phyloP scores from a whole-genome alignment of 441 rosid species.

The Bruguiera hainesii region DNA sequence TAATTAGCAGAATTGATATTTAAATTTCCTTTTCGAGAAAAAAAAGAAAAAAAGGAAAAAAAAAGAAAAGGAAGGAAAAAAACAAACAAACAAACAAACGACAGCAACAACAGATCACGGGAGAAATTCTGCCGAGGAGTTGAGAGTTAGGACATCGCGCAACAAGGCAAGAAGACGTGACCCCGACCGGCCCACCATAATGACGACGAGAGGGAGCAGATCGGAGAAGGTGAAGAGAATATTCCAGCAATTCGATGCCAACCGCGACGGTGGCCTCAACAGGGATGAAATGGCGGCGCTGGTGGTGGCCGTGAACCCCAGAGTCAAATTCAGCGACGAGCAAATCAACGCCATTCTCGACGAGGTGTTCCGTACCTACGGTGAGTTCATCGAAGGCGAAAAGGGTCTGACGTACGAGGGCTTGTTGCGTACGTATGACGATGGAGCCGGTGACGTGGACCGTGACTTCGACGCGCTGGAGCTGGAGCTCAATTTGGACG shows the following conservation, averaged over 20 bases:
- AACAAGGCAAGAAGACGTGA: too few relatives aligned
- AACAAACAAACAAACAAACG: too few relatives aligned
- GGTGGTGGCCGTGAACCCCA: slow-evolving; percentile 89
- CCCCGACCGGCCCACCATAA: slow-evolving; percentile 4
- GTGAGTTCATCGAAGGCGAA: slow-evolving; percentile 74
- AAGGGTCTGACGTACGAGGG: slow-evolving; percentile 87
- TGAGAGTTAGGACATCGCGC: too few relatives aligned
- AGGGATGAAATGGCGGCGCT: slow-evolving; percentile 89
- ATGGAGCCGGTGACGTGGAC: slow-evolving; percentile 96
- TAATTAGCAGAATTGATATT: too few relatives aligned
- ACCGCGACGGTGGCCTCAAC: slow-evolving; percentile 84
- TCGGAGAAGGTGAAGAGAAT: slow-evolving; percentile 91
- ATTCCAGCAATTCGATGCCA: slow-evolving; percentile 79
- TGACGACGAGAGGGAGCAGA: slow-evolving; percentile 93
- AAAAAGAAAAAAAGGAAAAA: too few relatives aligned
- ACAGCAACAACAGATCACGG: too few relatives aligned
- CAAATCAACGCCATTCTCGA: slow-evolving; percentile 95
- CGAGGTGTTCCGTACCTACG: slow-evolving; percentile 87
- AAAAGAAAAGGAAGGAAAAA: too few relatives aligned
- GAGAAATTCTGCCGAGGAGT: too few relatives aligned
- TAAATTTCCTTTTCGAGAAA: too few relatives aligned
- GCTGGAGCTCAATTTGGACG: slow-evolving; percentile 58
- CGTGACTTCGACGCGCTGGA: slow-evolving; percentile 90
- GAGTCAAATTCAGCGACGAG: slow-evolving; percentile 94
- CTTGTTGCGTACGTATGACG: slow-evolving; percentile 83